Percentiles rank a stretch among this genome's conserved stretches.
phyloP scores from a whole-genome alignment of 352 stramenopile species.

The Pythium oligandrum region DNA sequence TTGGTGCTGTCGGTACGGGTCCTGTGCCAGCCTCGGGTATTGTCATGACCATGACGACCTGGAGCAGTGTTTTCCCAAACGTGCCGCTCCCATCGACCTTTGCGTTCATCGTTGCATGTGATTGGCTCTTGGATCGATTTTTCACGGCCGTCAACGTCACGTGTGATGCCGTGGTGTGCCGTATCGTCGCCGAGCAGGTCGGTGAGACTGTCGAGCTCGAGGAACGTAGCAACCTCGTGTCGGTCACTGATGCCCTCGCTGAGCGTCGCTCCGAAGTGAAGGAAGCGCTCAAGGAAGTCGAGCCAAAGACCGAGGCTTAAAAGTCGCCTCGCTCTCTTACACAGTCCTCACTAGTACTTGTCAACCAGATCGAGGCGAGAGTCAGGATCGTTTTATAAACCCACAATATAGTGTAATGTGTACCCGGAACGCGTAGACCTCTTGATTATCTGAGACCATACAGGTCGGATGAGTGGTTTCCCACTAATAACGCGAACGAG shows the following conservation, averaged over 20 bases:
- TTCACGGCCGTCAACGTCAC: conserved; percentile 21
- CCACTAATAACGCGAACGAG: no score
- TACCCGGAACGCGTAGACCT: no score
- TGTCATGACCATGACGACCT: conserved; percentile 26
- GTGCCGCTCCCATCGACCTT: conserved; percentile 16
- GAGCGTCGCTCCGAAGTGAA: background rate
- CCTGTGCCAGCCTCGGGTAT: conserved; percentile 16
- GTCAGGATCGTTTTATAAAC: no score
- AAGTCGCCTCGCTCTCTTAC: no score
- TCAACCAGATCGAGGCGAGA: no score
- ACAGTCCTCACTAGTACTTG: no score
- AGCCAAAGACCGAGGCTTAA: no score
- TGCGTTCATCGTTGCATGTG: conserved; percentile 16
- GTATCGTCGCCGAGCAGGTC: conserved; percentile 17
- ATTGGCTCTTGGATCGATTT: conserved; percentile 30
- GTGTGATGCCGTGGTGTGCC: conserved; percentile 20
- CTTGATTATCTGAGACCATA: no score
- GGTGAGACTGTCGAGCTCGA: conserved; percentile 2
- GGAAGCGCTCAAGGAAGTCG: no score
- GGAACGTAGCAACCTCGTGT: conserved; percentile 2
- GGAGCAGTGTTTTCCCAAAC: conserved; percentile 18
- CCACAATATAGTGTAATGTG: no score
- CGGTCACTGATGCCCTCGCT: background rate
- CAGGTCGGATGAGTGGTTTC: no score
- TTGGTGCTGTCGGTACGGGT: conserved; percentile 16